Base-by-base conservation (phyloP, 2,329 filamentous ascomycete species). In the Aureobasidium pullulans region DNA sequence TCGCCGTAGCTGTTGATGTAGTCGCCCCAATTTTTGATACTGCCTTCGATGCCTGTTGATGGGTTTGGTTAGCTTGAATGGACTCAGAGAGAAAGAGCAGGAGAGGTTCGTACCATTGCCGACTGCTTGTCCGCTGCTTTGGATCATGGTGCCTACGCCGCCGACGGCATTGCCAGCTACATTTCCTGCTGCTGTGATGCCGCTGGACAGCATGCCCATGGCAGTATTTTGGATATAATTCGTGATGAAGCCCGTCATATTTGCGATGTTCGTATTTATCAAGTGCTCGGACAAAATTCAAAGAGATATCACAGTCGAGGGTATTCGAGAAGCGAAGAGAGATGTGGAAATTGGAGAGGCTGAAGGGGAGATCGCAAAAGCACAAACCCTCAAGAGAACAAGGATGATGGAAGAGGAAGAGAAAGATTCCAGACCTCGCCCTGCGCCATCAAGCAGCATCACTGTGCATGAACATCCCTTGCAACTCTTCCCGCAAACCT, bases 111-210 rank as follows among this genome's bases (percentile, higher is more conserved):
- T 62, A 71, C 71, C 69, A 64, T 69, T 64, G 53, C 70, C 70
- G 36, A 72, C 64, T 16, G 65, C 62, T 42, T 67, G 65, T 42
- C 71, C 71, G 11, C 66, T 62, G 43, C 65, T 68, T 59, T 72
- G 70, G 29, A 73, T 68, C 54, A 70, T 42, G 29, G 60, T 65
- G 15, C 71, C 71, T 13, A 69, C 68, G 31, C 70, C 69, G 37
- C 68, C 69, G 4, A 73, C 71, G n/a, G 70, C 66, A 59, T 72
- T 72, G 32, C 71, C 71, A 6, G 71, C 71, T 36, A 72, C 54
- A n/a, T 64, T 71, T 36, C 71, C 71, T 28, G 69, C 71, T 13
- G 70, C 70, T 60, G 72, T 68, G 28, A 73, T 66, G 50, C 68
- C 70, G 4, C 67, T 70, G 40, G 64, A 64, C 29, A 71, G 63